phyloP scores from a whole-genome alignment of 805 yeast species.

The Pichia thaimueangensis region DNA sequence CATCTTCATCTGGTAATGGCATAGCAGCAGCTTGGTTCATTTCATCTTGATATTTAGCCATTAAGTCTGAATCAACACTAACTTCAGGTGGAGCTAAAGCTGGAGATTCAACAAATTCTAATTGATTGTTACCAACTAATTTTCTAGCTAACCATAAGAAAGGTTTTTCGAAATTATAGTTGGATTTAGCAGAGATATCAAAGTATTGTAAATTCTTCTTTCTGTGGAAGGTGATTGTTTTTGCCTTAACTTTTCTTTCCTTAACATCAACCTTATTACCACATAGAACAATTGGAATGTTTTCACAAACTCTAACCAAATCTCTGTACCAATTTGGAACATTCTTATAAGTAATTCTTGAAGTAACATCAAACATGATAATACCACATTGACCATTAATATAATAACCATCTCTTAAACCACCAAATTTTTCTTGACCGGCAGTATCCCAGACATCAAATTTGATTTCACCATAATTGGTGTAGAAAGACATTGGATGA shows the following conservation, averaged over 20 bases:
- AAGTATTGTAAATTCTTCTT: conserved; percentile 99
- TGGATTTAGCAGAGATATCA: conserved; percentile 99
- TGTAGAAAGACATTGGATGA: conserved; percentile 95
- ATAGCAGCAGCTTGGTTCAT: conserved; percentile 99
- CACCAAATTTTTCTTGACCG: conserved; percentile 99
- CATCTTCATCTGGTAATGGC: conserved; percentile 99
- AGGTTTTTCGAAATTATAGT: conserved; percentile 99
- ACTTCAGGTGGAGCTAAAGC: conserved; percentile 99
- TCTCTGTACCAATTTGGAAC: conserved; percentile 99
- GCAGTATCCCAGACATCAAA: conserved; percentile 99
- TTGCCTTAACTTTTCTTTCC: conserved; percentile 99
- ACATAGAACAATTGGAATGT: conserved; percentile 97
- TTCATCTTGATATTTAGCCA: conserved; percentile 98
- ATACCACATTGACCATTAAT: conserved; percentile 99
- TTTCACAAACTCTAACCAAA: conserved; percentile 98
- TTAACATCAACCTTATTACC: conserved; percentile 99
- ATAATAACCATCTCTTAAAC: conserved; percentile 98
- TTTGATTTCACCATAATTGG: conserved; percentile 97
- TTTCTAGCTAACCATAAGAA: conserved; percentile 99
- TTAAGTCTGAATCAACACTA: conserved; percentile 89
- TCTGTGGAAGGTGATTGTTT: conserved; percentile 99
- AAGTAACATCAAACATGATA: conserved; percentile 99
- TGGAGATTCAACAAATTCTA: conserved; percentile 98
- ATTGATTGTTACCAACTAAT: conserved; percentile 94
- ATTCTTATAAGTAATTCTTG: conserved; percentile 98